Base-by-base conservation (phyloP, 352 stramenopile species). In the Pythium scleroteichum region DNA sequence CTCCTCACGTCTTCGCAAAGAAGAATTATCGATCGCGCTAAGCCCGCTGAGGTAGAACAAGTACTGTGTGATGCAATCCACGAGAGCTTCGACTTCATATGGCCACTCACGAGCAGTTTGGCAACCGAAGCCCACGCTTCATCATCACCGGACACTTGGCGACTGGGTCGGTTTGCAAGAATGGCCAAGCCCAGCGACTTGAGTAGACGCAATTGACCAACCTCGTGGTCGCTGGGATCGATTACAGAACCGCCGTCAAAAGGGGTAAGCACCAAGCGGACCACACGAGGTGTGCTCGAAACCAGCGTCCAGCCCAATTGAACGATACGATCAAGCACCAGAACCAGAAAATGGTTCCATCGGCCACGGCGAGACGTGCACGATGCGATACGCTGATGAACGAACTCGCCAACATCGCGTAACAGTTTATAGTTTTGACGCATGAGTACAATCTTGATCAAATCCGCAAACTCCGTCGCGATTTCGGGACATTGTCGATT, bases 311-410 rank as follows among this genome's bases (percentile, higher is more conserved):
- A 66, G 1, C 59, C 59, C 0, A 61, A 39, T 38, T 63, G 53
- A 39, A 68, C 45, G 39, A 68, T 35, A n/a, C 61, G 61, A 42
- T 63, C 53, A 14, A 68, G 39, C 16, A 68, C 35, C 6, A 59
- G 38, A 38, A 59, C 46, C n/a, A 68, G 41, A 16, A 54, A 68
- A 17, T 39, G 24, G 26, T 68, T 68, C 61, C 61, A 68, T 3
- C 46, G 61, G 6, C 35, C 53, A 48, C 27, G 23, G 35, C 32
- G 26, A 17, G 47, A 20, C 1, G 45, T 32, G 20, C 61, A 68
- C 1, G 61, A 59, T 27, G 47, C 41, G 29, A 68, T 63, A 10
- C 59, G 53, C 26, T 68, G 61, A n/a, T 68, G 61, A n/a, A 68
- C 58, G 26, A 55, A 68, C 6, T 45, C 47, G 23, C 45, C 51